Evolutionary conservation across 257 asterid species (phyloP).

Genomic region (Fraxinus anomala): DNA sequence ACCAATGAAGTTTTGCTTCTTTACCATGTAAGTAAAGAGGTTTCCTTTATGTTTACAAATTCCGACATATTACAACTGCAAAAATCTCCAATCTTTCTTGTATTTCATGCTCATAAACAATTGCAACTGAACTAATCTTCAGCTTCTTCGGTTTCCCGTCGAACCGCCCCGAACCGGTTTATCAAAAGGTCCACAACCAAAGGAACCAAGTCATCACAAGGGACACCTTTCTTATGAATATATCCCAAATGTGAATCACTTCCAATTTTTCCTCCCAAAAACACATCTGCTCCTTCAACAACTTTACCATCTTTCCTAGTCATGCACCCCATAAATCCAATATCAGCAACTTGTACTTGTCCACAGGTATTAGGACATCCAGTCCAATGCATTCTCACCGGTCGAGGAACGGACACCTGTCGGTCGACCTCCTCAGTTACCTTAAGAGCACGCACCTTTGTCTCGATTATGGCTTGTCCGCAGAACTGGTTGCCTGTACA

Average conservation of each 20-base stretch:
- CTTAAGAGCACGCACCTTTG: slow-evolving; percentile 73
- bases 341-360: slow-evolving; percentile 94
- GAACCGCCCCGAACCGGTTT: slow-evolving; percentile 76
- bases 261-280: slow-evolving; percentile 85
- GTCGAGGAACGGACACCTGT: slow-evolving; percentile 59
- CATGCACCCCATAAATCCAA: slow-evolving; percentile 99
- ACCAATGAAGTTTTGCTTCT: background rate
- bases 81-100: background rate
- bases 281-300: slow-evolving; percentile 91
- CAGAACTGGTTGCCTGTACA: slow-evolving; percentile 97
- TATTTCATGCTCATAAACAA: background rate
- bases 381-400: slow-evolving; percentile 98
- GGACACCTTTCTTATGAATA: slow-evolving; percentile 75
- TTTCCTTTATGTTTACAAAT: background rate
- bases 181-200: slow-evolving; percentile 75
- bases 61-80: background rate
- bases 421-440: slow-evolving; percentile 77
- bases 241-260: slow-evolving; percentile 94
- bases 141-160: slow-evolving; percentile 64
- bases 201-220: slow-evolving; percentile 86
- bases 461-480: slow-evolving; percentile 96
- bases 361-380: slow-evolving; percentile 93
- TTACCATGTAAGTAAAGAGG: background rate
- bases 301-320: slow-evolving; percentile 62
- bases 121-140: slow-evolving; percentile 45